A percentile compares a stretch with the other conserved stretches of the same genome.
phyloP scores from a whole-genome alignment of 2,329 filamentous ascomycete genomes.

The Penicillium frequentans region DNA sequence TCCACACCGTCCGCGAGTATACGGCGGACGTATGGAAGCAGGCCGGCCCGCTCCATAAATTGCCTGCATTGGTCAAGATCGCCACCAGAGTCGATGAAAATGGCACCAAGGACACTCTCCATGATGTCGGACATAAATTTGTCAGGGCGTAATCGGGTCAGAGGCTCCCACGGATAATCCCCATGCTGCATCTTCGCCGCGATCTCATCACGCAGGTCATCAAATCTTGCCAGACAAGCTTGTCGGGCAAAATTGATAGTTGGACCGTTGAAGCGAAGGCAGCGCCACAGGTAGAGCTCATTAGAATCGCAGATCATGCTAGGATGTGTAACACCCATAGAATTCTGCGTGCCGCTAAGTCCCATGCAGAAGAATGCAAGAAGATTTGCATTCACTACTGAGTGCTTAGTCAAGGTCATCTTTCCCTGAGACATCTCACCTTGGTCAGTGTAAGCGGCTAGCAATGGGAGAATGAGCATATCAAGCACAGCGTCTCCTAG shows the following conservation, averaged over 20 bases:
- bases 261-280: conserved; percentile 54
- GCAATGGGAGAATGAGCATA: conserved; percentile 63
- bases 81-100: conserved; percentile 76
- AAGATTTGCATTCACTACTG: conserved; percentile 77
- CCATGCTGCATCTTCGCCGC: conserved; percentile 51
- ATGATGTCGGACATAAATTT: conserved; percentile 86
- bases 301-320: conserved; percentile 25
- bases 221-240: conserved; percentile 39
- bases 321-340: conserved; percentile 10
- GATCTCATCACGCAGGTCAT: conserved; percentile 54
- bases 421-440: conserved; percentile 51
- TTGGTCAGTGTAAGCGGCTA: conserved; percentile 17
- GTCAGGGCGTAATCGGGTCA: conserved; percentile 64
- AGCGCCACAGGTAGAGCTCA: conserved; percentile 60
- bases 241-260: conserved; percentile 16
- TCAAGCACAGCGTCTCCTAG: conserved; percentile 86
- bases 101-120: conserved; percentile 75
- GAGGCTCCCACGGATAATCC: conserved; percentile 72
- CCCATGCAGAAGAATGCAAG: conserved; percentile 75
- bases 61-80: conserved; percentile 58
- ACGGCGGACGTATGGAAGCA: conserved; percentile 63
- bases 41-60: conserved; percentile 64
- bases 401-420: conserved; percentile 77
- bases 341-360: neutral
- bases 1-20: conserved; percentile 61